Base-by-base conservation (phyloP, 2,329 filamentous ascomycete species). In the Fusarium equiseti region DNA sequence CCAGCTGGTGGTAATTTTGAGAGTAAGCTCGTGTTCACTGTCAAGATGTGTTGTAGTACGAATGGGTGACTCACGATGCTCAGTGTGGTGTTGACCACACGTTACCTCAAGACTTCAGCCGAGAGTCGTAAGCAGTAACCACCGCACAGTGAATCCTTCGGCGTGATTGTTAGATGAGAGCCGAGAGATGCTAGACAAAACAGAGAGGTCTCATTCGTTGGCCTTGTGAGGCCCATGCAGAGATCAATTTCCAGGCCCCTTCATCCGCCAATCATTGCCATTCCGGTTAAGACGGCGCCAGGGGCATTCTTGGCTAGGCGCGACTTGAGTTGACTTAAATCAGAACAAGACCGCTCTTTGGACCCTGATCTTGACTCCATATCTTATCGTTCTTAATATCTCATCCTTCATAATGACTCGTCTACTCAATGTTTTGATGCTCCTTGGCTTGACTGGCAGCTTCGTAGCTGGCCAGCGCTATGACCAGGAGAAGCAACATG, bases 401-500 rank as follows among this genome's bases (percentile, higher is more conserved):
- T 5, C 3, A 22, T 4, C 24, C 5, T 3, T 18, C 13, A 31
- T 22, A 5, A 64, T 64, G 61, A 10, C 61, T 26, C 61, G 38
- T 32, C 16, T 50, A 27, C 55, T 53, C 8, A 40, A 31, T 9
- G 1, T 32, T 2, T 13, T 63, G 4, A 3, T 64, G 2, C 26
- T 64, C 15, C 9, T 64, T 13, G 2, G 61, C 5, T 3, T 58
- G 15, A 6, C 11, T 4, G 50, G 59, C 4, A 27, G 61, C 35
- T 31, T 64, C 5, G 50, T 48, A 3, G 48, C 44, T 24, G 61
- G 42, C 53, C 61, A 64, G 50, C 7, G 20, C 2, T 50, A 27
- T 13, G 59, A 64, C 1, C 50, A 64, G 13, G 59, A 57, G 4
- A 49, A 64, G n/a, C 20, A 64, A 20, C 29, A 64, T 15, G 44